These are phyloP conservation scores for Ceratobasidium sp. DNA, from an alignment of 1,284 basidiomycete species.

Conservation along the genomic window DNA sequence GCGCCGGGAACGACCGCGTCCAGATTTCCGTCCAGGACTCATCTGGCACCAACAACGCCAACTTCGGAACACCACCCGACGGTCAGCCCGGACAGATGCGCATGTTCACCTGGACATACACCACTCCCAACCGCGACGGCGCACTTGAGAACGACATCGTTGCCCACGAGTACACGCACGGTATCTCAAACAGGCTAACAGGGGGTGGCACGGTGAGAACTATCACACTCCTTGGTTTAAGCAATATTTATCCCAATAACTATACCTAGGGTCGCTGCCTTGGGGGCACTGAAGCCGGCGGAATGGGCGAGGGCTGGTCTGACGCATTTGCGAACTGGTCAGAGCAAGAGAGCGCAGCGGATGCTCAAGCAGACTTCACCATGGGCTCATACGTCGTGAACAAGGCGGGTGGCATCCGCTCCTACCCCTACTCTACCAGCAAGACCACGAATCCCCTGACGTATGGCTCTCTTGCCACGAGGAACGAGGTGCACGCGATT, in stretches of 20 bases:
- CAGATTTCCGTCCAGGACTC: constrained; percentile 46
- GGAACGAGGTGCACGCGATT: constrained; percentile 41
- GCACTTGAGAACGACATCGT: constrained; percentile 45
- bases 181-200: constrained; percentile 42
- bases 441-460: constrained; percentile 43
- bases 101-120: constrained; percentile 46
- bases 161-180: constrained; percentile 44
- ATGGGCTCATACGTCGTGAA: constrained; percentile 45
- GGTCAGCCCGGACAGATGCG: constrained; percentile 43
- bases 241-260: too few species aligned
- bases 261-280: constrained; percentile 27
- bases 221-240: too few species aligned
- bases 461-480: constrained; percentile 36
- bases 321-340: constrained; percentile 43
- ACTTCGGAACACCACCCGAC: constrained; percentile 45
- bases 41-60: constrained; percentile 47
- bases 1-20: constrained; percentile 45
- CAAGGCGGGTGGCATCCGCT: constrained; percentile 35
- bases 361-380: constrained; percentile 35
- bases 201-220: constrained; percentile 11
- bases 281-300: constrained; percentile 43
- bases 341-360: constrained; percentile 38
- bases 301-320: constrained; percentile 47
- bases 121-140: constrained; percentile 45
- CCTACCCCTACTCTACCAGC: constrained; percentile 46